A percentile compares a stretch with the other conserved stretches of the same genome.
Evolutionary conservation across 805 yeast species (phyloP).

Genomic region (Wickerhamiella azymoides): DNA sequence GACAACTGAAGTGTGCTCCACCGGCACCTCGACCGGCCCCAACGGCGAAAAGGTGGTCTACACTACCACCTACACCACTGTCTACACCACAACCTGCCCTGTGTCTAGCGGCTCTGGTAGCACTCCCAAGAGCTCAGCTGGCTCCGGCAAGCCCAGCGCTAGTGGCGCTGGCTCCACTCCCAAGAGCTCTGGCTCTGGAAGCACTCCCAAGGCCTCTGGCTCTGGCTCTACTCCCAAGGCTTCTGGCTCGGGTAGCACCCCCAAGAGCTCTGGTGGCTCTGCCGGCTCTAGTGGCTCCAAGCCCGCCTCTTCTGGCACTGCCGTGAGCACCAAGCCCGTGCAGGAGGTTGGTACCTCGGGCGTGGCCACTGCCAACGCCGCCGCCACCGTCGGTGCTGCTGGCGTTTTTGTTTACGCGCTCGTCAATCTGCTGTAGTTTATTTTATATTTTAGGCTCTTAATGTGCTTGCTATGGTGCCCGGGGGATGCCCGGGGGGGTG

Average conservation of each 20-base stretch:
- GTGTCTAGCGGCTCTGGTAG: slow-evolving; percentile 6
- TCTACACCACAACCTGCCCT: background rate
- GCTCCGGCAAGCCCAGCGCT: background rate
- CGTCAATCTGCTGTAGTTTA: slow-evolving; percentile 29
- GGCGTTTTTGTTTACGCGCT: slow-evolving; percentile 69
- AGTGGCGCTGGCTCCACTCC: slow-evolving; percentile 10
- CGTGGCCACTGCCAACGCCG: slow-evolving; percentile 19
- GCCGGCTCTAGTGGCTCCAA: background rate
- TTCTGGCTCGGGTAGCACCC: slow-evolving; percentile 23
- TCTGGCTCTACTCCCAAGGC: slow-evolving; percentile 15
- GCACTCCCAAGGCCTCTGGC: slow-evolving; percentile 20
- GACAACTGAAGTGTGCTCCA: background rate
- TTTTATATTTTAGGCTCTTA: background rate
- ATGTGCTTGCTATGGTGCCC: background rate
- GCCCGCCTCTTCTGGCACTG: background rate
- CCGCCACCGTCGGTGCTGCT: slow-evolving; percentile 31
- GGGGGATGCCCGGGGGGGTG: no score
- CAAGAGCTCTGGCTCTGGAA: background rate
- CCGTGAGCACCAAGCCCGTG: background rate
- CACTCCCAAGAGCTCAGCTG: background rate
- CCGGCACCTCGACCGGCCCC: background rate
- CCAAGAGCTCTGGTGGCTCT: slow-evolving; percentile 25
- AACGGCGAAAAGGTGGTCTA: background rate
- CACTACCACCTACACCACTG: background rate
- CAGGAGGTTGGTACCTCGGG: slow-evolving; percentile 25